These are phyloP conservation scores for Aspergillus sp. DNA, from an alignment of 2,329 filamentous ascomycete genomes.

Conservation along the genomic window DNA sequence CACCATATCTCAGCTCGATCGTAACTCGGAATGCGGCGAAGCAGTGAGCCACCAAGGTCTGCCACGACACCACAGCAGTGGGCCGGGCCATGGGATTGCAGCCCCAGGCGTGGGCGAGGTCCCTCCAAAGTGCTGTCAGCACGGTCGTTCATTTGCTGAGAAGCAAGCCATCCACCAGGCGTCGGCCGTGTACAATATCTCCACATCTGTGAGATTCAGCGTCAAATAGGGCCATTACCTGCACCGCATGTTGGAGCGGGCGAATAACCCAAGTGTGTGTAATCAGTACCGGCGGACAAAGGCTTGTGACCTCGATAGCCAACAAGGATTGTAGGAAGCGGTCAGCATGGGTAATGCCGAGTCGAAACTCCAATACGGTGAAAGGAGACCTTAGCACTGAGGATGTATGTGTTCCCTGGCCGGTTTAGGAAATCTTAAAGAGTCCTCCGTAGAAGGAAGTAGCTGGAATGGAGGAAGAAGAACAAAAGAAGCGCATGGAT, in stretches of 20 bases:
- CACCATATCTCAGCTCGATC: neutral
- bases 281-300: neutral
- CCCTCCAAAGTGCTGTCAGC: neutral
- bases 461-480: neutral
- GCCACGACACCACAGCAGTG: constrained; percentile 4
- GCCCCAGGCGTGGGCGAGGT: neutral
- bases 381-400: neutral
- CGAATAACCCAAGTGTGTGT: neutral
- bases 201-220: neutral
- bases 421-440: neutral
- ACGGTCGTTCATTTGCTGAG: neutral
- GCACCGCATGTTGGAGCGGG: neutral
- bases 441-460: neutral
- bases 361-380: neutral
- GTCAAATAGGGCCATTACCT: neutral
- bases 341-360: neutral
- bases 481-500: constrained; percentile 1
- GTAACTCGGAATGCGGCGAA: neutral
- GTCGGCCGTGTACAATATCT: neutral
- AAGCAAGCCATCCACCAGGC: neutral
- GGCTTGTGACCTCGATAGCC: neutral
- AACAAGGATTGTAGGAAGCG: neutral
- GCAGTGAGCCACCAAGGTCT: neutral
- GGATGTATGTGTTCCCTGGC: neutral
- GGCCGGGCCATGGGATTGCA: neutral